Base-by-base conservation (phyloP, 2,329 filamentous ascomycete genomes). In the Fusarium tuaranense region DNA sequence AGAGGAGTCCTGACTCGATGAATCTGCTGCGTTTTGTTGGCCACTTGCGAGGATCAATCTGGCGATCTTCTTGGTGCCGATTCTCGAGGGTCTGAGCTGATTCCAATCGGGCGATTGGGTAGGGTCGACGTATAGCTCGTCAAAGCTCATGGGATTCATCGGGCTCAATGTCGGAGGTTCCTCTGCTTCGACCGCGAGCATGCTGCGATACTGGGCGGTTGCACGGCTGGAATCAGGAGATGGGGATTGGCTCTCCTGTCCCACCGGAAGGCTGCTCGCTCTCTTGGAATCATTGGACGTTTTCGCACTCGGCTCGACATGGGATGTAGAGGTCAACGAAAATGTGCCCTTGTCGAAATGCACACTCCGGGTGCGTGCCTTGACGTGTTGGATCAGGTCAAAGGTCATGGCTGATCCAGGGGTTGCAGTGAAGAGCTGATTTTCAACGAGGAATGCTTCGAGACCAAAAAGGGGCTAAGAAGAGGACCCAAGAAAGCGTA, bases 151-250 rank as follows among this genome's bases (percentile, higher is more conserved):
- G 38, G 84, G 84, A 62, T 83, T 83, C 71, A 84, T 80, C 6
- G 84, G 82, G 9, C 81, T 83, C 27, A 89, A 81, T 68, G 75
- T 86, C 14, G 87, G 87, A 3, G 86, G 84, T 32, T 84, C 83
- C 53, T 88, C 46, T 5, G 8, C 18, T 27, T 72, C 87, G 20
- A 90, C 82, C 55, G 88, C 85, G 22, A 90, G 82, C 88, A 90
- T 88, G 79, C 88, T 90, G 69, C 86, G 84, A 73, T 86, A 88
- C 51, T 83, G 82, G 39, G 78, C 66, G 6, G 74, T 76, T n/a
- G 59, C 63, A 22, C 75, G 66, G 2, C 72, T 51, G 4, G 73
- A 36, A 13, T 53, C 20, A 22, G 69, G 66, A 20, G 63, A 61
- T 14, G 62, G 48, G 8, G 53, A 36, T 16, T 39, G 10, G 27